Conservation (phyloP, 179 eudicot species). For the Kewa caespitosa region DNA sequence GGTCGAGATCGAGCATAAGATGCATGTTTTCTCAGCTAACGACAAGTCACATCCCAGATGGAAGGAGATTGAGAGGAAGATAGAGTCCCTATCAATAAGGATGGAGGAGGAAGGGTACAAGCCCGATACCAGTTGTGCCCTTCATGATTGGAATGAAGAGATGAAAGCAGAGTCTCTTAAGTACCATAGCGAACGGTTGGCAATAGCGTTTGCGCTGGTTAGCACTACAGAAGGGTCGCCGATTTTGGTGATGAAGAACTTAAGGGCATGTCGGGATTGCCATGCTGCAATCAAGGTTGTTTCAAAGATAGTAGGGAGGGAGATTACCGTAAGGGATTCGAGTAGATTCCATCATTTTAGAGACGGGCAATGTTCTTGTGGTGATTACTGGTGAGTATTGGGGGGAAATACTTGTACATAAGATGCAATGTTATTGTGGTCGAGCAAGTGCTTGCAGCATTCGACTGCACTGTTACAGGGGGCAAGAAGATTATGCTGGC, state of each 20-base stretch:
- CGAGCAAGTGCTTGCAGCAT: neutral
- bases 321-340: constrained; percentile 83
- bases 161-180: constrained; percentile 60
- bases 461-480: neutral
- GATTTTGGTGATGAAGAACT: constrained; percentile 66
- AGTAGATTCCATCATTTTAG: constrained; percentile 85
- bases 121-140: constrained; percentile 67
- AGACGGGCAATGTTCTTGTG: constrained; percentile 78
- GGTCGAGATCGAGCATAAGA: constrained; percentile 67
- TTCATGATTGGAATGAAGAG: constrained; percentile 72
- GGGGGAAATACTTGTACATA: neutral
- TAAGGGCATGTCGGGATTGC: constrained; percentile 78
- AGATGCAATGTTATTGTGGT: neutral
- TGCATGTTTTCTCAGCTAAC: constrained; percentile 66
- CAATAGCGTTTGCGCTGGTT: constrained; percentile 76
- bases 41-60: constrained; percentile 63
- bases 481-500: neutral
- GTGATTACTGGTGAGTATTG: constrained; percentile 72
- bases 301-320: constrained; percentile 63
- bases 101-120: constrained; percentile 80
- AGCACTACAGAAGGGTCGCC: constrained; percentile 80
- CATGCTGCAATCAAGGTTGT: constrained; percentile 84
- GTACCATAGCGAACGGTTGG: constrained; percentile 76
- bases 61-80: constrained; percentile 54
- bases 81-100: constrained; percentile 37